These are phyloP conservation scores for Cladosporium sp. DNA, from an alignment of 2,329 filamentous ascomycete genomes.

Conservation along the genomic window DNA sequence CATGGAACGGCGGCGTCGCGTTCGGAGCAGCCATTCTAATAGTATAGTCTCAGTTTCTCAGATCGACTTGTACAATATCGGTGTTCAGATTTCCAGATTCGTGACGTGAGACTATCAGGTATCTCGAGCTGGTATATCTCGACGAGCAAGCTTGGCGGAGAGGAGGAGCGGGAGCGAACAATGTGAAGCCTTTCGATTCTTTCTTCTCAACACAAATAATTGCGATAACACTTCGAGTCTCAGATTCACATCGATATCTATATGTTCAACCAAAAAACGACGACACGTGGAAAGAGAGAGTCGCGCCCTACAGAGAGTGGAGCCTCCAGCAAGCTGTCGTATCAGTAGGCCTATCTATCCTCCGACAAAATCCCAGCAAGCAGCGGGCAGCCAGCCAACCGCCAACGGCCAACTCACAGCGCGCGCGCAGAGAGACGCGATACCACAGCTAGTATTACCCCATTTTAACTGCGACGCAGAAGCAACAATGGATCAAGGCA, in stretches of 20 bases:
- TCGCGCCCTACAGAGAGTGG: slow-evolving; percentile 1
- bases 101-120: too few species aligned
- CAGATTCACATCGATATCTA: background rate
- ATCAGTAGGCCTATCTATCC: slow-evolving; percentile 15
- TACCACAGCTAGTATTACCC: background rate
- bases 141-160: background rate
- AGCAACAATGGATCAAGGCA: slow-evolving; percentile 23
- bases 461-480: background rate
- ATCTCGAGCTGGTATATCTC: background rate
- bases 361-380: slow-evolving; percentile 8
- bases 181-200: too few species aligned
- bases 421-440: background rate
- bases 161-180: too few species aligned
- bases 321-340: background rate
- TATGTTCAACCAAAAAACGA: background rate
- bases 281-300: slow-evolving; percentile 5
- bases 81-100: background rate
- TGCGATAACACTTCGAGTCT: background rate
- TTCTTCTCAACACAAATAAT: too few species aligned
- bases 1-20: slow-evolving; percentile 8
- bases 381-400: slow-evolving; percentile 1
- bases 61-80: background rate
- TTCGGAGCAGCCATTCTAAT: background rate
- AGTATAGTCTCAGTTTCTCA: too few species aligned
- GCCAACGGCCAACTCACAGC: background rate